A percentile compares a stretch with the other conserved stretches of the same genome.
Evolutionary conservation across 2,329 filamentous ascomycete species (phyloP).

Genomic region (Fusarium sp.): DNA sequence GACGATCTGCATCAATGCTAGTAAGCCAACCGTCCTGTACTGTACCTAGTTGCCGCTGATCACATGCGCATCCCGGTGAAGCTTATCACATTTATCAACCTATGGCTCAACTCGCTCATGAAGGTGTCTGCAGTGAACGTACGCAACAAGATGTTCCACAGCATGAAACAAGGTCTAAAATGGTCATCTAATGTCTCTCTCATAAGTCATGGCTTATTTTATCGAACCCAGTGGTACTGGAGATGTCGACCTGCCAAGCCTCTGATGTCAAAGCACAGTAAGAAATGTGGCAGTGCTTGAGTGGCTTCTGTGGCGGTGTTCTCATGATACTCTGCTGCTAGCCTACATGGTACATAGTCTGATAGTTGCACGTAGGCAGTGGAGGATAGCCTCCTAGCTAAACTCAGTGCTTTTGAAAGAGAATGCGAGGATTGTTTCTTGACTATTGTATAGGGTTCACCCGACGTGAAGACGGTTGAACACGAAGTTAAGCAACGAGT

Average conservation of each 20-base stretch:
- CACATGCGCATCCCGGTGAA: conserved; percentile 14
- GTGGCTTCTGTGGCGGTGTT: conserved; percentile 35
- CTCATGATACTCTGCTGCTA: conserved; percentile 1
- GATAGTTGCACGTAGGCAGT: neutral
- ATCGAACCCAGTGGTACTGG: too few relatives aligned
- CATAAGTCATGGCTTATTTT: neutral
- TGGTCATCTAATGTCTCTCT: too few relatives aligned
- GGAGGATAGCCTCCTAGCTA: conserved; percentile 6
- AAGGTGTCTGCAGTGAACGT: too few relatives aligned
- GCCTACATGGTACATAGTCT: too few relatives aligned
- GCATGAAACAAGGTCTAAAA: neutral
- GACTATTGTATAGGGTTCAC: neutral
- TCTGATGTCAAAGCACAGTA: conserved; percentile 10
- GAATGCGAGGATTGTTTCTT: neutral
- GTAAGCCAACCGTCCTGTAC: neutral
- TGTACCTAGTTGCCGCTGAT: conserved; percentile 8
- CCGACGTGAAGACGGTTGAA: neutral
- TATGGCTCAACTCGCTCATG: neutral
- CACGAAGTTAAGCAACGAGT: neutral
- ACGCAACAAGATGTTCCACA: neutral
- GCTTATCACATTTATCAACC: neutral
- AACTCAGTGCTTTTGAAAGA: neutral
- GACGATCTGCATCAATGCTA: conserved; percentile 13
- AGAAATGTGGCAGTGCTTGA: conserved; percentile 36
- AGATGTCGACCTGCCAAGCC: neutral